Evolutionary conservation across 2,329 filamentous ascomycete genomes (phyloP).

Genomic region (Aspergillus brunneoviolaceus): DNA sequence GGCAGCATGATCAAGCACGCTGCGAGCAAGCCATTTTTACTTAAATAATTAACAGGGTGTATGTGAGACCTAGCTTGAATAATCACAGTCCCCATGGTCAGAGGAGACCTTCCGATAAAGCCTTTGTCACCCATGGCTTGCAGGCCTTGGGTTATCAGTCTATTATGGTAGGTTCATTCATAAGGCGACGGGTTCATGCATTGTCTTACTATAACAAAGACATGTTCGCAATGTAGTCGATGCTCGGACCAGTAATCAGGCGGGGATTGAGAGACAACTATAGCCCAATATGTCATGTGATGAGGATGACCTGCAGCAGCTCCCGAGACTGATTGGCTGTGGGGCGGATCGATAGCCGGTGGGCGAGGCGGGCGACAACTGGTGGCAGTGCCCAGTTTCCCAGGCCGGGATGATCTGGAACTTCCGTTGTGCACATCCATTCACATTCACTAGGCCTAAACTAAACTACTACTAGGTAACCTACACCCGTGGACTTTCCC

Average conservation of each 20-base stretch:
- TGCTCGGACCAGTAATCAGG: not conserved
- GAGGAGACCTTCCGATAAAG: not conserved
- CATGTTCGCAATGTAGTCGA: not conserved
- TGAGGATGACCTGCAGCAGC: not conserved
- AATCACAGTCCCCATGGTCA: not conserved
- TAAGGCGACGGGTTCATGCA: not conserved
- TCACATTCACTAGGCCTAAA: conserved; percentile 1
- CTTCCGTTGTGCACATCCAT: conserved; percentile 7
- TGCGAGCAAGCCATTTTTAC: not conserved
- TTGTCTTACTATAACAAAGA: not conserved
- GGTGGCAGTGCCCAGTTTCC: not conserved
- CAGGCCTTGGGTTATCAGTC: too few relatives aligned
- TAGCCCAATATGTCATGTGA: conserved; percentile 11
- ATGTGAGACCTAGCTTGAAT: not conserved
- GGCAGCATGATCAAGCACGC: not conserved
- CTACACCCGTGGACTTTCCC: not conserved
- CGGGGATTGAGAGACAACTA: not conserved
- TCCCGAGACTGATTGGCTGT: conserved; percentile 19
- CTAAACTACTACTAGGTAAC: not conserved
- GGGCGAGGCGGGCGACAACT: conserved; percentile 1
- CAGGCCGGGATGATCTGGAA: not conserved
- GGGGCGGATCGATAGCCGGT: conserved; percentile 12
- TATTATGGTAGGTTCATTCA: not conserved
- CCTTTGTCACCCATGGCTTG: not conserved
- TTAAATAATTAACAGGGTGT: not conserved